Conservation (phyloP, 257 asterid genomes). For the Nicotiana knightiana region DNA sequence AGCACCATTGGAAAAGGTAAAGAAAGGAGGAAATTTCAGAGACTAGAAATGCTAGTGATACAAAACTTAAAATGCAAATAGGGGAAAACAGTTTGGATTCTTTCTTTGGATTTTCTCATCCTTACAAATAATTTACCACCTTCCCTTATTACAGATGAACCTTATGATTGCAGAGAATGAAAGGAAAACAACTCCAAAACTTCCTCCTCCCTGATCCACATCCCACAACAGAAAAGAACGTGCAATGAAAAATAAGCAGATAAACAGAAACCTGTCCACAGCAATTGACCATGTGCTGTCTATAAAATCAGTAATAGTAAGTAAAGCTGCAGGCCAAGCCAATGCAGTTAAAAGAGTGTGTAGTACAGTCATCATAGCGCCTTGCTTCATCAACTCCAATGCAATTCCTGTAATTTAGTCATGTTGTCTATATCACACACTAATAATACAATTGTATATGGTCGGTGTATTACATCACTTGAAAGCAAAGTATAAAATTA, state of each 20-base stretch:
- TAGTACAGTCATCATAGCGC: conserved; percentile 94
- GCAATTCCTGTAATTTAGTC: conserved; percentile 48
- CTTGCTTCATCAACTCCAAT: conserved; percentile 75
- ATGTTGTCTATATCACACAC: conserved; percentile 11
- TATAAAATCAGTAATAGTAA: conserved; percentile 60
- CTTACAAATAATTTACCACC: background rate
- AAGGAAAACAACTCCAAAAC: background rate
- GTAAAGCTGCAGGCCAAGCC: conserved; percentile 91
- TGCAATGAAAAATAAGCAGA: background rate
- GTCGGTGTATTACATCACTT: background rate
- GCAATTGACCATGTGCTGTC: conserved; percentile 97
- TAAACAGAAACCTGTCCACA: conserved; percentile 55
- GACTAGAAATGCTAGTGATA: background rate
- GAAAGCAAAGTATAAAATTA: conserved; percentile 16
- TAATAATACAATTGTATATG: background rate
- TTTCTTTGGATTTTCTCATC: background rate
- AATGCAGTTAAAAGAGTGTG: conserved; percentile 68
- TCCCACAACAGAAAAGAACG: background rate
- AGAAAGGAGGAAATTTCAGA: background rate
- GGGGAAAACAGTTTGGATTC: background rate
- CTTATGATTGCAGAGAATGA: background rate
- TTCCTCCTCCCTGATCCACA: background rate
- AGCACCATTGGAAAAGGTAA: background rate
- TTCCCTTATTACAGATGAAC: background rate
- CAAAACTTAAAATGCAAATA: background rate